These are phyloP conservation scores for Lagenidium giganteum DNA, from an alignment of 352 stramenopile genomes.

Conservation along the genomic window DNA sequence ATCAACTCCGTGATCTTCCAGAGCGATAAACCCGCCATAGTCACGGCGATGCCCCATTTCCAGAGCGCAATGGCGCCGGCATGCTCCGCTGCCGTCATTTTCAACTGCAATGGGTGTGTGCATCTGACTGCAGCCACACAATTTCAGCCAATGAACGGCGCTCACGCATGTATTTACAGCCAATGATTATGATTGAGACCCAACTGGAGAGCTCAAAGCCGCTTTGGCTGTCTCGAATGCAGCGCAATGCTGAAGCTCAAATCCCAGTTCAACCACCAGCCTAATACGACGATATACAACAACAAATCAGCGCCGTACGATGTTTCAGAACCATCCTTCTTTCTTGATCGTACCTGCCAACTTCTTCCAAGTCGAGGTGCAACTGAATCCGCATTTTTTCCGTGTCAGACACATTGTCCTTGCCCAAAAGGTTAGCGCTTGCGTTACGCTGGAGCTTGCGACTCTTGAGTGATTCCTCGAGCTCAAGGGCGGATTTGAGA, in stretches of 20 bases:
- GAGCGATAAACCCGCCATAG: slow-evolving; percentile 56
- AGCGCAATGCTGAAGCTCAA: slow-evolving; percentile 32
- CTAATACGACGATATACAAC: slow-evolving; percentile 13
- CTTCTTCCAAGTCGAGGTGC: slow-evolving; percentile 65
- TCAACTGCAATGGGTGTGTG: slow-evolving; percentile 9
- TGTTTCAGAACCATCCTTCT: no score
- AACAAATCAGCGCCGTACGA: no score
- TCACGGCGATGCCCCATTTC: slow-evolving; percentile 51
- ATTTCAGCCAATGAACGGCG: slow-evolving; percentile 37
- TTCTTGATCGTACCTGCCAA: slow-evolving; percentile 44
- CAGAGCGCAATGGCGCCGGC: slow-evolving; percentile 20
- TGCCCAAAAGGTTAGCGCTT: slow-evolving; percentile 13
- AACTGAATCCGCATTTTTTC: slow-evolving; percentile 85
- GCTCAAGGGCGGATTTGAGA: slow-evolving; percentile 66
- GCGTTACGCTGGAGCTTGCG: slow-evolving; percentile 72
- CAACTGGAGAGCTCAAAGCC: slow-evolving; percentile 9
- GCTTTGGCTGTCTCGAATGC: slow-evolving; percentile 16
- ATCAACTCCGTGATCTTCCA: slow-evolving; percentile 66
- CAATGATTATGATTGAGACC: slow-evolving; percentile 8
- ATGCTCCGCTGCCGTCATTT: slow-evolving; percentile 6
- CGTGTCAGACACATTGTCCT: slow-evolving; percentile 59
- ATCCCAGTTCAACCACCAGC: slow-evolving; percentile 38
- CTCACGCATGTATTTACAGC: slow-evolving; percentile 14
- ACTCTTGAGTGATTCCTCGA: slow-evolving; percentile 86
- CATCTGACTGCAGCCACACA: slow-evolving; percentile 7